These are phyloP conservation scores for Cutaneotrichosporon daszewskae DNA, from an alignment of 1,284 basidiomycete species.

Conservation along the genomic window DNA sequence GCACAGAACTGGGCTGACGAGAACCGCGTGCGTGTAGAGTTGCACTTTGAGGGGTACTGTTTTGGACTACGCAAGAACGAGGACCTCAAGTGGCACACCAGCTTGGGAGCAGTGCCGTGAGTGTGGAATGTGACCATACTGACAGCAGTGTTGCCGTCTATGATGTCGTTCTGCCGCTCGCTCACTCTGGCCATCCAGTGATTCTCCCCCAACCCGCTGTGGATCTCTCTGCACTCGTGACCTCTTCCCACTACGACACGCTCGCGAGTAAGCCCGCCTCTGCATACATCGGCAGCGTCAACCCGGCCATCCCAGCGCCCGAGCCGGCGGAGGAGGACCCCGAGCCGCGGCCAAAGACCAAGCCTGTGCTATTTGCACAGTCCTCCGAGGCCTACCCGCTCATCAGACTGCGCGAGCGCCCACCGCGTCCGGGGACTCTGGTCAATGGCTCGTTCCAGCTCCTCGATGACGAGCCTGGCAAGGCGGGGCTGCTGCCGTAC, in stretches of 20 bases:
- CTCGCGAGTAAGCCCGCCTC: conserved; percentile 25
- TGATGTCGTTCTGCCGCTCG: conserved; percentile 41
- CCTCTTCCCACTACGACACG: conserved; percentile 5
- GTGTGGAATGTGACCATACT: too few relatives aligned
- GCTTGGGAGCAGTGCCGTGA: conserved; percentile 41
- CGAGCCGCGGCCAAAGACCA: too few relatives aligned
- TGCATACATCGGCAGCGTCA: conserved; percentile 39
- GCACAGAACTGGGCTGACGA: conserved; percentile 14
- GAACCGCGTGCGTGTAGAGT: conserved; percentile 38
- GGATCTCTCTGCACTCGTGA: conserved; percentile 29
- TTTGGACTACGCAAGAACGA: conserved; percentile 39
- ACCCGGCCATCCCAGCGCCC: neutral
- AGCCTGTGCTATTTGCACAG: conserved; percentile 38
- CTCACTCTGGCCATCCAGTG: conserved; percentile 37
- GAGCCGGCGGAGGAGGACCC: neutral
- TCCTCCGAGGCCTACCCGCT: conserved; percentile 44
- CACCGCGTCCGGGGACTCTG: conserved; percentile 32
- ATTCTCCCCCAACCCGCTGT: conserved; percentile 46
- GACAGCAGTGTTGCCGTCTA: conserved; percentile 41
- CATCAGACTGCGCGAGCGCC: conserved; percentile 32
- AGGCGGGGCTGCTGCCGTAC: too few relatives aligned
- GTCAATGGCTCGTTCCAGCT: conserved; percentile 40
- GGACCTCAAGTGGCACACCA: conserved; percentile 34
- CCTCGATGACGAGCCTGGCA: conserved; percentile 31
- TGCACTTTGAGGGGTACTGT: conserved; percentile 41